Evolutionary conservation across 2,329 filamentous ascomycete genomes (phyloP).

Genomic region (Monosporascus sp.): DNA sequence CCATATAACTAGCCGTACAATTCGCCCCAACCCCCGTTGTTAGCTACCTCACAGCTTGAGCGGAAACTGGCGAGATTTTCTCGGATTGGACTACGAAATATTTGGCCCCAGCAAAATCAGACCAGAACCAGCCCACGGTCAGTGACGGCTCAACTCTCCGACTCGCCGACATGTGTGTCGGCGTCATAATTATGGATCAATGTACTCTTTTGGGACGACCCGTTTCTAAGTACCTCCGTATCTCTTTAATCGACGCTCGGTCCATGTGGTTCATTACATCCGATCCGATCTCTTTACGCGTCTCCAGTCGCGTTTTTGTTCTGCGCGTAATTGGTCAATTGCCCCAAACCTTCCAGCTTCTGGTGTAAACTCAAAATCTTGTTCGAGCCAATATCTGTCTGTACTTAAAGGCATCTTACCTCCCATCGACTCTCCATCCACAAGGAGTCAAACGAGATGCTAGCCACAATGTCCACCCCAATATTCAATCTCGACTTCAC

Average conservation of each 20-base stretch:
- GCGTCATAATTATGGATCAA: background rate
- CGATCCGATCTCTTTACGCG: conserved; percentile 21
- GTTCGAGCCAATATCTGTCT: too few relatives aligned
- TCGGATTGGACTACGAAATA: background rate
- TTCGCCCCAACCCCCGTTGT: too few relatives aligned
- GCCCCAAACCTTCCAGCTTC: background rate
- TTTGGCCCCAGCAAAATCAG: background rate
- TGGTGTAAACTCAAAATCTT: background rate
- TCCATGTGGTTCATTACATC: background rate
- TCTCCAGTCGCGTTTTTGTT: conserved; percentile 11
- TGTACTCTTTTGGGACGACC: background rate
- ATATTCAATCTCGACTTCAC: conserved; percentile 35
- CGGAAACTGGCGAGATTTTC: background rate
- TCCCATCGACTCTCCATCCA: background rate
- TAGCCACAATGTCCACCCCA: conserved; percentile 33
- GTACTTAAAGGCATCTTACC: too few relatives aligned
- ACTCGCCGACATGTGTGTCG: background rate
- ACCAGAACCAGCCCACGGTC: background rate
- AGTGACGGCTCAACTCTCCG: background rate
- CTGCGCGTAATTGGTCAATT: background rate
- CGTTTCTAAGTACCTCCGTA: background rate
- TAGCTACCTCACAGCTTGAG: background rate
- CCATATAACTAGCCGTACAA: too few relatives aligned
- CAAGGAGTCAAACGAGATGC: conserved; percentile 21
- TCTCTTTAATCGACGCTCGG: background rate